A percentile compares a stretch with the other conserved stretches of the same genome.
Evolutionary conservation across 2,329 filamentous ascomycete species (phyloP).

Genomic region (Aspergillus awamori): DNA sequence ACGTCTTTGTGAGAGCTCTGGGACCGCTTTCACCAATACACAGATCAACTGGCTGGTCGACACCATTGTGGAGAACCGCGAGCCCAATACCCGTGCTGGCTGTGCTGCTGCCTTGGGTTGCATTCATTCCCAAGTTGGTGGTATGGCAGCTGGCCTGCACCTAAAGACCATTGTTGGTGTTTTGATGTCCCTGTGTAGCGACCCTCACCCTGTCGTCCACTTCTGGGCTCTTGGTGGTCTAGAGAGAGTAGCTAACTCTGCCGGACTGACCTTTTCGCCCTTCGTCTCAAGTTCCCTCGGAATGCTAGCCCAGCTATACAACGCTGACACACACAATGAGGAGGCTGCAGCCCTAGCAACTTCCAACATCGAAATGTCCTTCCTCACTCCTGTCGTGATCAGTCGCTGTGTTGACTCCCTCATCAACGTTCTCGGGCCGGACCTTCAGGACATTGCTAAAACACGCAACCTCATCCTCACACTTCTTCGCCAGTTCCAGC

Average conservation of each 20-base stretch:
- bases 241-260: conserved; percentile 83
- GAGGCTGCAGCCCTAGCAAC: conserved; percentile 78
- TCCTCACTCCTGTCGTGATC: conserved; percentile 79
- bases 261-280: conserved; percentile 85
- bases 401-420: conserved; percentile 90
- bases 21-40: conserved; percentile 82
- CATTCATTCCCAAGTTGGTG: conserved; percentile 93
- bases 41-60: conserved; percentile 93
- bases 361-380: conserved; percentile 86
- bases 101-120: conserved; percentile 91
- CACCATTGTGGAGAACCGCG: conserved; percentile 89
- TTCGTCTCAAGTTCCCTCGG: conserved; percentile 90
- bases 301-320: conserved; percentile 91
- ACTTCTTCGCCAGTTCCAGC: conserved; percentile 78
- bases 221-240: conserved; percentile 94
- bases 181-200: conserved; percentile 94
- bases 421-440: conserved; percentile 93
- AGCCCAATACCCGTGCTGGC: conserved; percentile 88
- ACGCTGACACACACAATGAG: conserved; percentile 85
- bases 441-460: conserved; percentile 89
- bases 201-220: conserved; percentile 92
- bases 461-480: conserved; percentile 90
- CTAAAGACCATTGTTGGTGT: conserved; percentile 97
- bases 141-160: conserved; percentile 95
- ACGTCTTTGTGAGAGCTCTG: conserved; percentile 79